These are phyloP conservation scores for Gryganskiella cystojenkinii DNA, from an alignment of 192 early-diverging fungal species.

Conservation along the genomic window DNA sequence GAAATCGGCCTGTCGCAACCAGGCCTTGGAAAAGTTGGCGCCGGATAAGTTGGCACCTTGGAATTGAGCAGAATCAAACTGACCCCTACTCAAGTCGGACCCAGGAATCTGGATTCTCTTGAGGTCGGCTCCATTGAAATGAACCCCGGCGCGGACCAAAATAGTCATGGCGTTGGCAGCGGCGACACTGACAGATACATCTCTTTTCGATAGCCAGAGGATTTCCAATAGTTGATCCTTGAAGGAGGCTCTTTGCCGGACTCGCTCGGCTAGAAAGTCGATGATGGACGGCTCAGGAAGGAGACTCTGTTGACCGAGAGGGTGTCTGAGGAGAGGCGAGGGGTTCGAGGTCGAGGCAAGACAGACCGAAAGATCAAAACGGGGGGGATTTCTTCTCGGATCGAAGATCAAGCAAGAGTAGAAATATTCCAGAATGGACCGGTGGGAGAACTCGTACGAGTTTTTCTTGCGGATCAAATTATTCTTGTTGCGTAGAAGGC, in stretches of 20 bases:
- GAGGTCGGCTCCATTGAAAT: too few species aligned
- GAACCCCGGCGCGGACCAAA: neutral
- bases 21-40: too few species aligned
- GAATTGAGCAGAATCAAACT: too few species aligned
- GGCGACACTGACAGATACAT: neutral
- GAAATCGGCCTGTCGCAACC: too few species aligned
- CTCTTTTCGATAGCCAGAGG: neutral
- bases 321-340: neutral
- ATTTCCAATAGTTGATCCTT: neutral
- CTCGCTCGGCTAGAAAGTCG: neutral
- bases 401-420: neutral
- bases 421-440: slow-evolving; percentile 11
- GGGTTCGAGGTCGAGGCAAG: too few species aligned
- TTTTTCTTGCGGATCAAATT: neutral
- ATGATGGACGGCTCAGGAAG: neutral
- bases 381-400: too few species aligned
- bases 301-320: neutral
- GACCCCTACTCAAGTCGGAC: too few species aligned
- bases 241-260: neutral
- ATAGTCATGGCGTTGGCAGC: slow-evolving; percentile 2
- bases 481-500: too few species aligned
- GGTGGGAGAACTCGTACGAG: slow-evolving; percentile 3
- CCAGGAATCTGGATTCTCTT: too few species aligned
- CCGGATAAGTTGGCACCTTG: too few species aligned
- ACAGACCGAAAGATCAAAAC: too few species aligned